A percentile compares a stretch with the other conserved stretches of the same genome.
phyloP scores from a whole-genome alignment of 2,329 filamentous ascomycete genomes.

The Fusarium torulosum region DNA sequence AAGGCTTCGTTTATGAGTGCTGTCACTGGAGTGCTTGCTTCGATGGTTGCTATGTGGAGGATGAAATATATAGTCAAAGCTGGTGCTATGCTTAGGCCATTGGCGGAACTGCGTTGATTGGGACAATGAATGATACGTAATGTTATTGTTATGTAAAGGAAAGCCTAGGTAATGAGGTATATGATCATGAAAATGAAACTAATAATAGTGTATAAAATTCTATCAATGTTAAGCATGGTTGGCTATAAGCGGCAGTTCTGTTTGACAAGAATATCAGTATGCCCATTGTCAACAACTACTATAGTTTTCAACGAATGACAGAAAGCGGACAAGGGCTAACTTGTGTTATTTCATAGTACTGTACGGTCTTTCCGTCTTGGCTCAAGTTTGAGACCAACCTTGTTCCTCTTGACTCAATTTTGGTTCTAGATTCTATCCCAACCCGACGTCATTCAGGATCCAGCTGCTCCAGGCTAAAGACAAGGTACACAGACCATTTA shows the following conservation, averaged over 20 bases:
- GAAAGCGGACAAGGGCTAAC: too few relatives aligned
- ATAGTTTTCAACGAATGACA: too few relatives aligned
- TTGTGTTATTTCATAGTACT: too few relatives aligned
- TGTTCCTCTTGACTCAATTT: neutral
- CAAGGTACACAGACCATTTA: neutral
- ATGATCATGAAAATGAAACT: neutral
- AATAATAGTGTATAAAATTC: too few relatives aligned
- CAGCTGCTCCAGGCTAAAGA: neutral
- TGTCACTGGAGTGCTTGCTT: slow-evolving; percentile 22
- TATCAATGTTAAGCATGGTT: too few relatives aligned
- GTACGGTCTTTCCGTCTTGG: too few relatives aligned
- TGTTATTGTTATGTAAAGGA: neutral
- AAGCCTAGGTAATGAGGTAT: neutral
- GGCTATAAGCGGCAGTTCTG: too few relatives aligned
- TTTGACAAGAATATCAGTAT: too few relatives aligned
- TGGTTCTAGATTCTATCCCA: neutral
- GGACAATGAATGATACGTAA: neutral
- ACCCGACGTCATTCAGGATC: neutral
- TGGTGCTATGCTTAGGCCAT: slow-evolving; percentile 5
- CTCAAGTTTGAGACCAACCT: too few relatives aligned
- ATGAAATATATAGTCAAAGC: slow-evolving; percentile 7
- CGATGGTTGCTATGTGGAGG: slow-evolving; percentile 29
- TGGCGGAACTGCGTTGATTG: slow-evolving; percentile 7
- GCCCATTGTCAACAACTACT: too few relatives aligned
- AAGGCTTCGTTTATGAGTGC: slow-evolving; percentile 16